phyloP scores from a whole-genome alignment of 768 basidiomycete genomes.

The Lentinus tigrinus region DNA sequence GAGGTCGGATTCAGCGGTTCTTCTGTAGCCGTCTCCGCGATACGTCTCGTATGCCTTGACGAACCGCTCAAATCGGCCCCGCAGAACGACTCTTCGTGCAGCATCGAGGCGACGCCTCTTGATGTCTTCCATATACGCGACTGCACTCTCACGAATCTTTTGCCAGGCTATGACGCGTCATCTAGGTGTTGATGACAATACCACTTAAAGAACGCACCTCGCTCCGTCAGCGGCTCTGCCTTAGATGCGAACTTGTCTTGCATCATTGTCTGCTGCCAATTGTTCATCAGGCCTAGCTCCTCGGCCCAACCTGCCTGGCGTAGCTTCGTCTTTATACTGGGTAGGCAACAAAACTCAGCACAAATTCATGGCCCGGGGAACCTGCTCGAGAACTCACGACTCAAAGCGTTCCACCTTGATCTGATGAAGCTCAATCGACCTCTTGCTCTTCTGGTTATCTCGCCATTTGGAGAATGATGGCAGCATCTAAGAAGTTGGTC shows the following conservation, averaged over 20 bases:
- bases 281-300: constrained; percentile 1
- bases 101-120: not conserved
- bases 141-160: not conserved
- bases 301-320: constrained; percentile 9
- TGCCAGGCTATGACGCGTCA: constrained; percentile 1
- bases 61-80: not conserved
- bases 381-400: not conserved
- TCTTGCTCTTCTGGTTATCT: not conserved
- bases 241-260: constrained; percentile 4
- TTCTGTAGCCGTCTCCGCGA: not conserved
- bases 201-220: constrained; percentile 4
- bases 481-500: not conserved
- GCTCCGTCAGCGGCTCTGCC: constrained; percentile 13
- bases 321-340: constrained; percentile 6
- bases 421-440: not conserved
- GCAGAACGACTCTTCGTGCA: not conserved
- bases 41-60: not conserved
- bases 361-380: not conserved
- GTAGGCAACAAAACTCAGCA: not conserved
- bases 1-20: not conserved
- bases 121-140: constrained; percentile 4
- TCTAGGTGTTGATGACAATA: not conserved
- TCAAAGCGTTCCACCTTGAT: not conserved
- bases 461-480: not conserved
- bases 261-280: not conserved